Evolutionary conservation across 768 basidiomycete genomes (phyloP).

Genomic region (Suillus brevipes): DNA sequence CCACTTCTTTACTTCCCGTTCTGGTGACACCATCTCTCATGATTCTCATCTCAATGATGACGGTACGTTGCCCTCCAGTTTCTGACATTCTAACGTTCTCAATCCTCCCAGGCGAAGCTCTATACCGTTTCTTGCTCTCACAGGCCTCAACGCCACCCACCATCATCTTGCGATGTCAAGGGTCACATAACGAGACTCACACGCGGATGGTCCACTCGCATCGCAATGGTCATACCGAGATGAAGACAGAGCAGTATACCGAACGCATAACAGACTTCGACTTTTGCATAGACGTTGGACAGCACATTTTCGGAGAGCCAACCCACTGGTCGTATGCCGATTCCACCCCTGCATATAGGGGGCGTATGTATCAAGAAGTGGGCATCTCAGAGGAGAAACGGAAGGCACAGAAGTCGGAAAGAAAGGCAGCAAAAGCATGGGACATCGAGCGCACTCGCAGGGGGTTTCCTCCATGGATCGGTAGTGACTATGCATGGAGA

Average conservation of each 20-base stretch:
- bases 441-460: constrained; percentile 40
- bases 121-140: constrained; percentile 71
- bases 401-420: constrained; percentile 43
- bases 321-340: constrained; percentile 66
- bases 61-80: constrained; percentile 35
- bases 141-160: constrained; percentile 49
- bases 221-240: constrained; percentile 34
- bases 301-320: constrained; percentile 39
- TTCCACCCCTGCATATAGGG: constrained; percentile 62
- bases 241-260: constrained; percentile 50
- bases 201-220: constrained; percentile 44
- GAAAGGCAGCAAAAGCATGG: constrained; percentile 47
- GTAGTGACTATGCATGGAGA: constrained; percentile 33
- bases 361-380: constrained; percentile 59
- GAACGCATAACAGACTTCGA: constrained; percentile 68
- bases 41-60: constrained; percentile 69
- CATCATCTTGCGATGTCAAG: constrained; percentile 48
- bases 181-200: constrained; percentile 57
- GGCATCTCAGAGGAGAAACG: constrained; percentile 39
- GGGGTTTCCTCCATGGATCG: constrained; percentile 56
- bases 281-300: constrained; percentile 59
- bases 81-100: not conserved
- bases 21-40: constrained; percentile 64
- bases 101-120: constrained; percentile 53
- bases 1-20: constrained; percentile 48